These are phyloP conservation scores for Argentina anserina DNA, from an alignment of 306 rosid genomes.

Conservation along the genomic window DNA sequence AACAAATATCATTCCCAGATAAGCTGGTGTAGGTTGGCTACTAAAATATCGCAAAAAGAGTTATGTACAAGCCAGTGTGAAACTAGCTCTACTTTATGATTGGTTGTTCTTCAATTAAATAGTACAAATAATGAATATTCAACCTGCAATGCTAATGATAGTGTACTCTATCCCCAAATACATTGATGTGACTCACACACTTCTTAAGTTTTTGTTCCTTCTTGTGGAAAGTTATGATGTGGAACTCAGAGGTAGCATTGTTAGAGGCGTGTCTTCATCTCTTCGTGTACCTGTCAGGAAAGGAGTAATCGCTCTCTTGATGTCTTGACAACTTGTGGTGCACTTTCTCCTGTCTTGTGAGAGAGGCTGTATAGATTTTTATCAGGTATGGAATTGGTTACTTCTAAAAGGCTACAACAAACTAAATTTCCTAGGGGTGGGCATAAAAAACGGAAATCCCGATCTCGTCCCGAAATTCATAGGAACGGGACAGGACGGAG, in stretches of 20 bases:
- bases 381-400: neutral
- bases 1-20: slow-evolving; percentile 73
- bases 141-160: slow-evolving; percentile 78
- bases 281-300: slow-evolving; percentile 39
- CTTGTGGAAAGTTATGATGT: slow-evolving; percentile 71
- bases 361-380: slow-evolving; percentile 27
- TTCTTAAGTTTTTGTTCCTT: slow-evolving; percentile 66
- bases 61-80: slow-evolving; percentile 48
- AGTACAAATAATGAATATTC: slow-evolving; percentile 74
- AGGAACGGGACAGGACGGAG: too few relatives aligned
- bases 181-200: slow-evolving; percentile 51
- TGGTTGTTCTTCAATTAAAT: slow-evolving; percentile 79
- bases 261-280: slow-evolving; percentile 59
- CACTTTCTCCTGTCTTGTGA: slow-evolving; percentile 40
- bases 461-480: too few relatives aligned
- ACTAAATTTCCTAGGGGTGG: neutral
- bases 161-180: slow-evolving; percentile 63
- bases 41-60: slow-evolving; percentile 49
- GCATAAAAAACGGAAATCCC: slow-evolving; percentile 2
- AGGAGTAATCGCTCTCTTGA: slow-evolving; percentile 60
- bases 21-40: slow-evolving; percentile 91
- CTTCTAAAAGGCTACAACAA: neutral
- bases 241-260: slow-evolving; percentile 40
- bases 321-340: slow-evolving; percentile 47
- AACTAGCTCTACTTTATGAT: slow-evolving; percentile 78